These are phyloP conservation scores for Seiridium unicorne DNA, from an alignment of 2,329 filamentous ascomycete genomes.

Conservation along the genomic window DNA sequence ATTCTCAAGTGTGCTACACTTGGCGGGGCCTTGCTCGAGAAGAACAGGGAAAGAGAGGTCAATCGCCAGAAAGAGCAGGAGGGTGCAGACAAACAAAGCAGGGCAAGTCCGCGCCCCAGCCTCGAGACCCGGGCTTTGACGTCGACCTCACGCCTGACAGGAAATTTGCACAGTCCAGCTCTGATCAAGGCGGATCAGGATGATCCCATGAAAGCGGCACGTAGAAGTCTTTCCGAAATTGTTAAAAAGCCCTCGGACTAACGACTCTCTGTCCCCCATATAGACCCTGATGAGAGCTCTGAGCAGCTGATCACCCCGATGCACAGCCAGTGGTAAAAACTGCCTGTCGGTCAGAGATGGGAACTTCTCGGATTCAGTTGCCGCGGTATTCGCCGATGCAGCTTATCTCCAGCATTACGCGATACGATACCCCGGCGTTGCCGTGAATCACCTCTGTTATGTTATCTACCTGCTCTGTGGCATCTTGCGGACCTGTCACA, in stretches of 20 bases:
- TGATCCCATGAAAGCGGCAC: slow-evolving; percentile 54
- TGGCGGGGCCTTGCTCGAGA: slow-evolving; percentile 77
- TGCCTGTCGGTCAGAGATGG: no score
- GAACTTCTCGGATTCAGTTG: not conserved
- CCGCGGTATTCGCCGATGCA: not conserved
- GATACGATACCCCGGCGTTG: not conserved
- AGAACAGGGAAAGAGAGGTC: slow-evolving; percentile 63
- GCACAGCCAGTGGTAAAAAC: no score
- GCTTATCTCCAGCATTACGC: not conserved
- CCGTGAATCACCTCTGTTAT: not conserved
- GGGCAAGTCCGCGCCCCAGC: slow-evolving; percentile 24
- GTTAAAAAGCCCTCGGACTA: slow-evolving; percentile 22
- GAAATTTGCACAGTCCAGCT: slow-evolving; percentile 61
- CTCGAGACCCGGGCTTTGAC: slow-evolving; percentile 64
- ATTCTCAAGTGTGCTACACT: slow-evolving; percentile 96
- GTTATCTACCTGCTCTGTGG: not conserved
- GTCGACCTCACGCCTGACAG: slow-evolving; percentile 59
- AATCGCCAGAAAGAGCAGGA: slow-evolving; percentile 43
- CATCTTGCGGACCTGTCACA: no score
- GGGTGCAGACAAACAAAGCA: slow-evolving; percentile 38
- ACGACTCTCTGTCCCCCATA: slow-evolving; percentile 15
- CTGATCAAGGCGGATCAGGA: slow-evolving; percentile 59
- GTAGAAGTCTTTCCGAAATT: slow-evolving; percentile 46
- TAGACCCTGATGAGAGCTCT: slow-evolving; percentile 31
- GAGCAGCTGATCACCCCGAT: slow-evolving; percentile 20